Evolutionary conservation across 2,329 filamentous ascomycete species (phyloP).

Genomic region (Aspergillus sp.): DNA sequence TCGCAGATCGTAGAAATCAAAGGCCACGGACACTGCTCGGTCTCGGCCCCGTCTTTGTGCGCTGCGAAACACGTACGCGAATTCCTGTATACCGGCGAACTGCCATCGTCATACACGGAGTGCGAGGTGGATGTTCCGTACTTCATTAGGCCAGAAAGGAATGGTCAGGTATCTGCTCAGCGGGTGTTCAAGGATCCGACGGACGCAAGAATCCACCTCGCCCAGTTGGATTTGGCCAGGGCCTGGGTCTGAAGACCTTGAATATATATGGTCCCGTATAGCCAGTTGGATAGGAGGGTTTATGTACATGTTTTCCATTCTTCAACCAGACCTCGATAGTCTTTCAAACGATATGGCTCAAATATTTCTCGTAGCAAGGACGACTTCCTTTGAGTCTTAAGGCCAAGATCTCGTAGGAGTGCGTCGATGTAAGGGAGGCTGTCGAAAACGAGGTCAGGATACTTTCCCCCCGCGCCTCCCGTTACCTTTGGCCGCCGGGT

Average conservation of each 20-base stretch:
- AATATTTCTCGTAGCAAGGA: slow-evolving; percentile 28
- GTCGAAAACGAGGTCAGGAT: slow-evolving; percentile 73
- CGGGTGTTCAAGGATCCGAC: not conserved
- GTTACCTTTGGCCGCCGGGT: not conserved
- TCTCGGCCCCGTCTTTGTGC: not conserved
- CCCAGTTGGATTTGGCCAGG: not conserved
- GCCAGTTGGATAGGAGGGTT: too few species aligned
- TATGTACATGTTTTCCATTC: slow-evolving; percentile 27
- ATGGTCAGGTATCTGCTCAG: not conserved
- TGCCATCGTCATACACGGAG: not conserved
- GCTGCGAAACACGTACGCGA: not conserved
- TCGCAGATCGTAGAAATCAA: not conserved
- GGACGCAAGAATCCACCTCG: not conserved
- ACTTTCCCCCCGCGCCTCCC: slow-evolving; percentile 55
- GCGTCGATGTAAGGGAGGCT: slow-evolving; percentile 72
- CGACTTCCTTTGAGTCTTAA: slow-evolving; percentile 46
- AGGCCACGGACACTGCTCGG: not conserved
- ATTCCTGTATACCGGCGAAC: not conserved
- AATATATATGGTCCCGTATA: too few species aligned
- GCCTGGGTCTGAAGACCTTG: not conserved
- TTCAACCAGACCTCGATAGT: slow-evolving; percentile 43
- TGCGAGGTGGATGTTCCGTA: not conserved
- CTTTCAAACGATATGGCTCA: slow-evolving; percentile 38
- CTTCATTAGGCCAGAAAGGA: not conserved
- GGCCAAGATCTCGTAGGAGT: slow-evolving; percentile 64